These are phyloP conservation scores for Suillus sp. DNA, from an alignment of 768 basidiomycete species.

Conservation along the genomic window DNA sequence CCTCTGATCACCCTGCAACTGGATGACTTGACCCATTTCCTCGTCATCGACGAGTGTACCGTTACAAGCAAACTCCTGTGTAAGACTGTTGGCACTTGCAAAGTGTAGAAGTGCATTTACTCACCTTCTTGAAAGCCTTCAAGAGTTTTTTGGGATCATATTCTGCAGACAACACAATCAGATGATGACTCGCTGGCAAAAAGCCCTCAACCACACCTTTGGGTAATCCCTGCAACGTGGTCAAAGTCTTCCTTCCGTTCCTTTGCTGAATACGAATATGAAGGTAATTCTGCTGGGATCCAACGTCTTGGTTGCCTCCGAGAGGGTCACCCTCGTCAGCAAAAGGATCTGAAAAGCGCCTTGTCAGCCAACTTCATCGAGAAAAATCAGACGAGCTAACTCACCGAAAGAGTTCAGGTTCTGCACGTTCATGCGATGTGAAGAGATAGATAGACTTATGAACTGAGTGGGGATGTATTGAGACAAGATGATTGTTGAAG, in stretches of 20 bases:
- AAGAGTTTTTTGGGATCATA: slow-evolving; percentile 98
- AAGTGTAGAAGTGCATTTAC: neutral
- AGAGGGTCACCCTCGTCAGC: slow-evolving; percentile 91
- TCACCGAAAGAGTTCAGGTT: slow-evolving; percentile 82
- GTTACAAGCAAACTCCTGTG: slow-evolving; percentile 96
- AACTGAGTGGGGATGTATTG: slow-evolving; percentile 46
- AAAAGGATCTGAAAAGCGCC: slow-evolving; percentile 76
- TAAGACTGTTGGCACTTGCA: slow-evolving; percentile 11
- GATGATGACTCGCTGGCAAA: slow-evolving; percentile 17
- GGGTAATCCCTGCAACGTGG: slow-evolving; percentile 93
- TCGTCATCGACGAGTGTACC: slow-evolving; percentile 95
- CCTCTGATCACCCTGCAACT: slow-evolving; percentile 98
- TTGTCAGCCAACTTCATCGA: slow-evolving; percentile 15
- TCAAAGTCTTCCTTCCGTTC: slow-evolving; percentile 98
- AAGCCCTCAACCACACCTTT: slow-evolving; percentile 57
- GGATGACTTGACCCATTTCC: slow-evolving; percentile 95
- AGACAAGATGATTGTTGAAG: slow-evolving; percentile 34
- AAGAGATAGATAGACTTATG: slow-evolving; percentile 42
- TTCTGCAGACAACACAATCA: slow-evolving; percentile 50
- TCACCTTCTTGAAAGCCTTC: slow-evolving; percentile 98
- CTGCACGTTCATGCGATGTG: slow-evolving; percentile 93
- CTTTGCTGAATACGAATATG: slow-evolving; percentile 99
- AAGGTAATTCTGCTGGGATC: slow-evolving; percentile 81
- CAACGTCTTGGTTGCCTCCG: slow-evolving; percentile 71
- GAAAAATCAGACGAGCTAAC: slow-evolving; percentile 15